Evolutionary conservation across 768 basidiomycete genomes (phyloP), one percentile per base, ranked within the genome.

Genomic region (Ramaria sp.): DNA sequence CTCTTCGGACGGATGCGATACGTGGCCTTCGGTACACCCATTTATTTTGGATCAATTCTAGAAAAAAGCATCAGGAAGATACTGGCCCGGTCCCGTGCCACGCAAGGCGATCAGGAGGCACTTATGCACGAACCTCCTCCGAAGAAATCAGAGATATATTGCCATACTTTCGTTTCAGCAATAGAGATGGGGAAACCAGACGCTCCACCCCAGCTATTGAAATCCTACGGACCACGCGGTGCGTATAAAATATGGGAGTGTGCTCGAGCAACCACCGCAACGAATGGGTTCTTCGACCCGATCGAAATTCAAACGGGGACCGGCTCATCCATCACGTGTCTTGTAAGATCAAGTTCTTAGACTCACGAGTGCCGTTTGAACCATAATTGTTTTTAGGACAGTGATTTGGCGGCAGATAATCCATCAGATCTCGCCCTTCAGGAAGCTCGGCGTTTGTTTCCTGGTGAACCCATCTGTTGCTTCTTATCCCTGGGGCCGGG

Each of bases 211-310:
- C 38, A 48, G 12, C 57, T 57, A 8, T 61, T 61, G 44, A 32
- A 57, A n/a, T 58, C 56, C 7, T 61, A 61, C 48, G n/a, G n/a
- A n/a, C n/a, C n/a, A n/a, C n/a, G n/a, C 1, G 36, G 48, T 48
- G 53, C 55, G n/a, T 59, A 63, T 37, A 57, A 43, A 20, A 67
- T 67, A 20, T 67, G 66, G 66, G 62, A 67, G 48, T 65, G 65
- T 3, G 64, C 61, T 3, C 62, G 66, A 3, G 66, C 66, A 0
- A 68, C 66, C n/a, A n/a, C n/a, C n/a, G n/a, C n/a, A n/a, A n/a
- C 63, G 5, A 62, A 64, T 0, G 56, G 56, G 1, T 62, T 67
- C 43, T 66, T 66, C 58, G 58, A 61, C 5, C 45, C 45, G 8
- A 13, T 24, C 3, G 27, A 16, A 47, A 10, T 47, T 10, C 24